A percentile compares a stretch with the other conserved stretches of the same genome.
phyloP scores from a whole-genome alignment of 345 rosid genomes.

The Odontarrhena argentea region DNA sequence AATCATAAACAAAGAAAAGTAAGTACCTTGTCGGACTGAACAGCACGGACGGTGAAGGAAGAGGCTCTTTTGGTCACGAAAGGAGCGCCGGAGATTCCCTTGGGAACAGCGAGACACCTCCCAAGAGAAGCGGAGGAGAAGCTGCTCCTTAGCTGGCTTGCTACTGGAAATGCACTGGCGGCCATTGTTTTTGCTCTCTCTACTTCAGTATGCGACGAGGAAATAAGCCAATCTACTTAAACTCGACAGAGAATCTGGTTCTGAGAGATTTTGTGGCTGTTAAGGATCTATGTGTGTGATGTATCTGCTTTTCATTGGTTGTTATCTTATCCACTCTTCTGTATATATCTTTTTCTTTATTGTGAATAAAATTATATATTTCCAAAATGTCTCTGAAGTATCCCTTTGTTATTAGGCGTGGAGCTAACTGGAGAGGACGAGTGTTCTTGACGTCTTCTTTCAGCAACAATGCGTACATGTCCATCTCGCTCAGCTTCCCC shows the following conservation, averaged over 20 bases:
- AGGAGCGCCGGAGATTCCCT: slow-evolving; percentile 67
- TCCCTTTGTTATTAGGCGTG: too few relatives aligned
- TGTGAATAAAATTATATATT: too few relatives aligned
- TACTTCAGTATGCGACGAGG: slow-evolving; percentile 23
- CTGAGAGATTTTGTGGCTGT: slow-evolving; percentile 31
- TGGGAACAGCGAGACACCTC: slow-evolving; percentile 52
- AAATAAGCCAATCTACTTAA: slow-evolving; percentile 27
- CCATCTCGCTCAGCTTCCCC: slow-evolving; percentile 63
- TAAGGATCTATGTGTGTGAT: slow-evolving; percentile 11
- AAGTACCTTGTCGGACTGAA: slow-evolving; percentile 70
- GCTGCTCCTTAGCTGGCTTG: slow-evolving; percentile 77
- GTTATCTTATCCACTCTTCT: slow-evolving; percentile 40
- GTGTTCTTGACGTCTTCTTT: slow-evolving; percentile 89
- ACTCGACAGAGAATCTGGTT: slow-evolving; percentile 31
- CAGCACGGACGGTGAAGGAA: slow-evolving; percentile 71
- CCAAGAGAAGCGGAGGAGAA: slow-evolving; percentile 60
- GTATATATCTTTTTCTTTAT: too few relatives aligned
- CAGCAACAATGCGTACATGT: slow-evolving; percentile 76
- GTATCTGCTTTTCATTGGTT: slow-evolving; percentile 37
- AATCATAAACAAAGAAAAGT: not conserved
- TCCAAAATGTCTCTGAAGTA: too few relatives aligned
- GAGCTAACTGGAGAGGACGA: too few relatives aligned
- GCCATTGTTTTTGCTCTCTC: slow-evolving; percentile 45
- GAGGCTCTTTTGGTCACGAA: slow-evolving; percentile 58
- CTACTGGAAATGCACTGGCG: slow-evolving; percentile 81